Conservation (phyloP, 2,329 filamentous ascomycete species). For the Periconia sp. region DNA sequence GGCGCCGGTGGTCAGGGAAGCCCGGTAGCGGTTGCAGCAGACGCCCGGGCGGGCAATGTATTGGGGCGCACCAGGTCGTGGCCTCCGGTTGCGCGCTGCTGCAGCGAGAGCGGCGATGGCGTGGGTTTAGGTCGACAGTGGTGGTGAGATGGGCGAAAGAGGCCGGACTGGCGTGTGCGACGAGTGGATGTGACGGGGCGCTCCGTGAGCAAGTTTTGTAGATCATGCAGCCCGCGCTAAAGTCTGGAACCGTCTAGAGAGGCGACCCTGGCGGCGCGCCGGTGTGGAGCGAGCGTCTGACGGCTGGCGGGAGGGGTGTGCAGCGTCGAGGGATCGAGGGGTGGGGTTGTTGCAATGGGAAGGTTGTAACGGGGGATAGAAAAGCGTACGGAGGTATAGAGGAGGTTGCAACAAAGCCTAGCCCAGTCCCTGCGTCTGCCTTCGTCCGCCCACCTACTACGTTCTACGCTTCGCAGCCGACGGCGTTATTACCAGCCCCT, state of each 20-base stretch:
- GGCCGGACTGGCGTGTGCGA: conserved; percentile 2
- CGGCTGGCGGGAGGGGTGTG: no score
- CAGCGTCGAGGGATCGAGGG: no score
- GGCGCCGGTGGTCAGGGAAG: background rate
- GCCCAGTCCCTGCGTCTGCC: conserved; percentile 12
- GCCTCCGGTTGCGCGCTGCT: background rate
- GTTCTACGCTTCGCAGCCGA: background rate
- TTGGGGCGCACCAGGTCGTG: background rate
- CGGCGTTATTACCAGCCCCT: background rate
- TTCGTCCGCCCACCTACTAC: conserved; percentile 1
- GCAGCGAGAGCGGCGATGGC: background rate
- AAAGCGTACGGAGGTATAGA: background rate
- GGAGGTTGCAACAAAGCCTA: background rate
- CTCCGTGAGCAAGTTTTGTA: conserved; percentile 31
- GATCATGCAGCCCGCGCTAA: conserved; percentile 12
- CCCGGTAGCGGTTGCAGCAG: background rate
- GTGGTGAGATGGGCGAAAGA: conserved; percentile 5
- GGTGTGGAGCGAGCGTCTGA: no score
- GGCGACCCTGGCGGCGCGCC: background rate
- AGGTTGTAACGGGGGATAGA: background rate
- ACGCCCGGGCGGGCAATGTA: background rate
- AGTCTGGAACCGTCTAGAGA: conserved; percentile 13
- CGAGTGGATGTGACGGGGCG: background rate
- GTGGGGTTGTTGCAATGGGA: background rate
- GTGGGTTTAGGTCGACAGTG: no score